These are phyloP conservation scores for Coprinellus micaceus DNA, from an alignment of 768 basidiomycete species.

Conservation along the genomic window DNA sequence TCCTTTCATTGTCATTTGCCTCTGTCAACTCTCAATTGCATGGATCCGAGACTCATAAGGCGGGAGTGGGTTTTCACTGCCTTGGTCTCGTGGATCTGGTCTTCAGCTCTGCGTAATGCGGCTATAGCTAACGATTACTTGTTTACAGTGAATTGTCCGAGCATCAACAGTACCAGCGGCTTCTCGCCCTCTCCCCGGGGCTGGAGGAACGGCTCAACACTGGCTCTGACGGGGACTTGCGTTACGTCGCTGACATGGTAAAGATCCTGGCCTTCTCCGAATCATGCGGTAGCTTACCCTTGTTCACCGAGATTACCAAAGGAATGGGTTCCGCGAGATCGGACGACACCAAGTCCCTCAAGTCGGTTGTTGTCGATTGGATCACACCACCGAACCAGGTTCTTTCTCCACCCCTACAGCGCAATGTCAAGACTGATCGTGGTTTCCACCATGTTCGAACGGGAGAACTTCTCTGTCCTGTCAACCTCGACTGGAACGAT, in stretches of 20 bases:
- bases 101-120: too few species aligned
- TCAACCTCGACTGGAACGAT: constrained; percentile 10
- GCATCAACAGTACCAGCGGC: not conserved
- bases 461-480: constrained; percentile 15
- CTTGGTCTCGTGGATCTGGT: too few species aligned
- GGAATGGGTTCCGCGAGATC: constrained; percentile 17
- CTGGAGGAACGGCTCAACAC: constrained; percentile 13
- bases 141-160: not conserved
- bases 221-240: constrained; percentile 16
- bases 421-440: constrained; percentile 9
- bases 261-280: too few species aligned
- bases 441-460: constrained; percentile 14
- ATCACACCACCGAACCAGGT: constrained; percentile 18
- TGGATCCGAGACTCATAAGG: too few species aligned
- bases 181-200: constrained; percentile 6
- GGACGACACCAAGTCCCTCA: constrained; percentile 17
- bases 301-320: constrained; percentile 26
- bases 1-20: too few species aligned
- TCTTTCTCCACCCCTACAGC: constrained; percentile 9
- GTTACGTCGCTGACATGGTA: constrained; percentile 17
- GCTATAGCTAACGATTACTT: too few species aligned
- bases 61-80: too few species aligned
- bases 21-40: too few species aligned
- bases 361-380: constrained; percentile 22
- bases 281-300: too few species aligned